Conservation (phyloP, 805 yeast species). For the Metschnikowia hibisci region DNA sequence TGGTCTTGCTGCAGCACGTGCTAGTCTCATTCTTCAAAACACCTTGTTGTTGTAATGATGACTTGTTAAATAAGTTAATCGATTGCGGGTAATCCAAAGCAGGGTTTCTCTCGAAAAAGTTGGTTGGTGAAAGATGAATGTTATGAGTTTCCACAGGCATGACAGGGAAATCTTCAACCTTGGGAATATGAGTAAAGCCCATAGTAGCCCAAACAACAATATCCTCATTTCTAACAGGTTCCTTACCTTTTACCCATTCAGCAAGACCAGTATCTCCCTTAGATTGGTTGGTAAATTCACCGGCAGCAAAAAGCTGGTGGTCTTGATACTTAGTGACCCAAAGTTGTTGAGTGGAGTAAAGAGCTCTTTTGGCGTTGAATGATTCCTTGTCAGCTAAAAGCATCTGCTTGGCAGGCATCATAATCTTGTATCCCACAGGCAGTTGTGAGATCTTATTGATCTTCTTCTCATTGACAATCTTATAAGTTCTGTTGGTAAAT, state of each 20-base stretch:
- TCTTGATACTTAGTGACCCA: conserved; percentile 81
- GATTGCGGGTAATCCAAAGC: conserved; percentile 76
- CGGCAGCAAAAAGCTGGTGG: conserved; percentile 72
- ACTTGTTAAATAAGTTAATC: conserved; percentile 62
- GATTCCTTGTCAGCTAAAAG: conserved; percentile 62
- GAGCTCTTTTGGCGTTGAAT: conserved; percentile 66
- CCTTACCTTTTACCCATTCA: conserved; percentile 65
- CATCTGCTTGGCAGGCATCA: conserved; percentile 74
- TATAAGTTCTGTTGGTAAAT: conserved; percentile 67
- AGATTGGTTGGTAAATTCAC: conserved; percentile 84
- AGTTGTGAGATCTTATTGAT: conserved; percentile 65
- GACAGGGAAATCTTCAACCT: conserved; percentile 84
- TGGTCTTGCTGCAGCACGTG: conserved; percentile 34
- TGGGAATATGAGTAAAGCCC: conserved; percentile 78
- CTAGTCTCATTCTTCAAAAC: conserved; percentile 18
- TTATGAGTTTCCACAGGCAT: conserved; percentile 79
- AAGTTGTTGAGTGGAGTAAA: conserved; percentile 69
- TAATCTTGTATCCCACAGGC: conserved; percentile 75
- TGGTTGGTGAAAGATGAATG: conserved; percentile 63
- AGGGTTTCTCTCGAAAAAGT: conserved; percentile 75
- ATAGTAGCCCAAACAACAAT: conserved; percentile 78
- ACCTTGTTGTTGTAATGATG: conserved; percentile 35
- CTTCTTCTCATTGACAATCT: conserved; percentile 68
- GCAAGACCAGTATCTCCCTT: conserved; percentile 65
- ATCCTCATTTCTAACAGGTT: conserved; percentile 68